Conservation (phyloP, 192 early-diverging fungal genomes). For the Geranomyces variabilis region DNA sequence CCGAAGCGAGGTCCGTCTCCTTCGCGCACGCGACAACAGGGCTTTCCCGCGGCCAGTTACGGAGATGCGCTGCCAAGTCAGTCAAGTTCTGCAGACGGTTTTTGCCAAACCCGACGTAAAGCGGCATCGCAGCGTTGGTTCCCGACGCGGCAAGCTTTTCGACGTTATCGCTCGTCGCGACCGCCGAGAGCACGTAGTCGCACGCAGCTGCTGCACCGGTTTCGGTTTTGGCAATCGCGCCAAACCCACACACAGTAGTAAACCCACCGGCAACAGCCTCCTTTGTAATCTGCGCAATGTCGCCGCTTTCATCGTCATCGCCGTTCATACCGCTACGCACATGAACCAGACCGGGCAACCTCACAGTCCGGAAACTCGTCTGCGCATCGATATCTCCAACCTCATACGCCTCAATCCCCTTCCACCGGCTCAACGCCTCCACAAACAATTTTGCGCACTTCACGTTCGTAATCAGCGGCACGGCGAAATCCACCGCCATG, state of each 20-base stretch:
- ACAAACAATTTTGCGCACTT: conserved; percentile 99
- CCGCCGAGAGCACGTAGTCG: conserved; percentile 73
- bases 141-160: conserved; percentile 48
- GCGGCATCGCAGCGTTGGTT: conserved; percentile 48
- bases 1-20: conserved; percentile 84
- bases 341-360: conserved; percentile 88
- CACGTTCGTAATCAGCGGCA: conserved; percentile 98
- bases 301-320: conserved; percentile 36
- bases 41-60: conserved; percentile 73
- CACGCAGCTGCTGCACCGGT: conserved; percentile 59
- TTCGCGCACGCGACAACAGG: conserved; percentile 84
- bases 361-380: conserved; percentile 80
- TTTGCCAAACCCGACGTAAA: conserved; percentile 63
- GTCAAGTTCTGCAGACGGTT: conserved; percentile 58
- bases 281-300: conserved; percentile 68
- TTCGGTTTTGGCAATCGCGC: conserved; percentile 47
- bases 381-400: conserved; percentile 88
- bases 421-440: conserved; percentile 82
- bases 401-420: conserved; percentile 64
- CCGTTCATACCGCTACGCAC: conserved; percentile 68
- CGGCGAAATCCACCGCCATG: conserved; percentile 96
- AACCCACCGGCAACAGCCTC: conserved; percentile 85
- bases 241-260: conserved; percentile 69
- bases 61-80: conserved; percentile 74
- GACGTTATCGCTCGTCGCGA: conserved; percentile 70